Conservation (phyloP, 257 asterid species). For the Salvia rosmarinus region DNA sequence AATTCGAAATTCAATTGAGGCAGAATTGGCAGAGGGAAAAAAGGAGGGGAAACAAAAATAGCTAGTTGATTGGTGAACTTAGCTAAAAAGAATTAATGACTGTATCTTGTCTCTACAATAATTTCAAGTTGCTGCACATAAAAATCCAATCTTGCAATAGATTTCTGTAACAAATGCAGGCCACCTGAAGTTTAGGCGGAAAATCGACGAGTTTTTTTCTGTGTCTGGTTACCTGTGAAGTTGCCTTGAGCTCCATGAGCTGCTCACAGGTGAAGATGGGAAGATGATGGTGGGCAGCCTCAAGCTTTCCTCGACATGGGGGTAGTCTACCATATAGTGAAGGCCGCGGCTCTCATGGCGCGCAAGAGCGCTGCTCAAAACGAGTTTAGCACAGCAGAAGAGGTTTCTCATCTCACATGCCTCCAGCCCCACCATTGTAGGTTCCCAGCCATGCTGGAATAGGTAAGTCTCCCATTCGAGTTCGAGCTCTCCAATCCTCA, state of each 20-base stretch:
- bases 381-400: conserved; percentile 91
- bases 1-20: background rate
- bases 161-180: conserved; percentile 27
- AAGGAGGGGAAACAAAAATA: background rate
- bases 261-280: conserved; percentile 61
- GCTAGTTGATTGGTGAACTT: background rate
- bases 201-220: conserved; percentile 15
- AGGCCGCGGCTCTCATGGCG: conserved; percentile 97
- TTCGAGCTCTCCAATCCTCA: conserved; percentile 78
- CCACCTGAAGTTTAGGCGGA: conserved; percentile 42
- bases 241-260: conserved; percentile 87
- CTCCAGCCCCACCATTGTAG: conserved; percentile 87
- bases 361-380: conserved; percentile 84
- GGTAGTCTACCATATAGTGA: conserved; percentile 80
- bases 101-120: conserved; percentile 22
- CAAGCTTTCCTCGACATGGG: conserved; percentile 77
- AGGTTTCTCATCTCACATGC: conserved; percentile 95
- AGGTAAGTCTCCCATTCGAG: conserved; percentile 82
- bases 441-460: conserved; percentile 94
- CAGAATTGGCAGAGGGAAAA: background rate
- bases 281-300: conserved; percentile 88
- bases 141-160: conserved; percentile 24
- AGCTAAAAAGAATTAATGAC: conserved; percentile 1
- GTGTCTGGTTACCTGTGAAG: conserved; percentile 52
- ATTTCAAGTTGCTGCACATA: conserved; percentile 25